Base-by-base conservation (phyloP, 108 stramenopile genomes). In the Fistulifera pelliculosa region DNA sequence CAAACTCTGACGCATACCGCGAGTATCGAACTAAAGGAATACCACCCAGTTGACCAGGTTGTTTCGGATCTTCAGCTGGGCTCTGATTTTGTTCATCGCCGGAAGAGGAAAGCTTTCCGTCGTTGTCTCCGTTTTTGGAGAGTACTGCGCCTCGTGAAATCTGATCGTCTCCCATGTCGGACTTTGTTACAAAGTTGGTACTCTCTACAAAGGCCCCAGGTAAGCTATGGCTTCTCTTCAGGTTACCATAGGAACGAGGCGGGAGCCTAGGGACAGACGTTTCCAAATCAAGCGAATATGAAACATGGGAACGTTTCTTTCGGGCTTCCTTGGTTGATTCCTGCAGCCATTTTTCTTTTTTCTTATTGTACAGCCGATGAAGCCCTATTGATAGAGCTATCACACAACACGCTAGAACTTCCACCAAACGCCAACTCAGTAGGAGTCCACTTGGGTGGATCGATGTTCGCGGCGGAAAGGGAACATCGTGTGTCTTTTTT, bases 11-110 rank as follows among this genome's bases (percentile, higher is more conserved):
- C 18, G 50, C 68, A 54, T 86, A 93, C 22, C 91, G 68, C 38
- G 84, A 77, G 45, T 93, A 93, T 54, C 77, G 76, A 49, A 88
- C 74, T 41, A 88, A 62, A 0, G 90, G 90, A 59, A 88, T 83
- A 48, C 81, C 69, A 52, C 68, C 50, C 21, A 27, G 5, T 47
- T 22, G 44, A 47, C 3, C 19, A 47, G 44, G 44, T 18, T 47
- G 44, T 10, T 47, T 47, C 3, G 44, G 10, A 47, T 47, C 44
- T 18, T 22, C 44, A 22, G 10, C 10, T 3, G 21, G 44, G 19
- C 21, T 2, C 17, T 47, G 44, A 10, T 47, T 18, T 22, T 18
- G 17, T 47, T 47, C 44, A 47, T 47, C 10, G 5, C 44, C 17
- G 21, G 17, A 5, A 47, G 17, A 5, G 10, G 44, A 35, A 35